Evolutionary conservation across 2,329 filamentous ascomycete species (phyloP).

Genomic region (Torrubiellomyces zombiae): DNA sequence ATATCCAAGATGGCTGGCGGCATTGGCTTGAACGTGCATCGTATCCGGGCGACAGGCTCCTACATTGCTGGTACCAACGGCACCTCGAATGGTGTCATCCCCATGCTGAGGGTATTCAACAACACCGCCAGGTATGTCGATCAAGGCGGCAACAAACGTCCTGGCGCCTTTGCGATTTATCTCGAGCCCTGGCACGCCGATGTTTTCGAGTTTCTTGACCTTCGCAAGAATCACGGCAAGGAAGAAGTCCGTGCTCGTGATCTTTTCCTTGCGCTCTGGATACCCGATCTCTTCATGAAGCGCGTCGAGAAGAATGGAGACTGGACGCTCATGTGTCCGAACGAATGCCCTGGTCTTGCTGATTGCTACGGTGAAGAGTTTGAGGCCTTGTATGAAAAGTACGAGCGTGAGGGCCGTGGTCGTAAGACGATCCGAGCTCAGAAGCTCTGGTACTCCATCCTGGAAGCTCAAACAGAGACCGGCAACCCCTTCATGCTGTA

Average conservation of each 20-base stretch:
- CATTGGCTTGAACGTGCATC: conserved; percentile 91
- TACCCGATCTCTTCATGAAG: conserved; percentile 99
- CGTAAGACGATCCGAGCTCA: conserved; percentile 89
- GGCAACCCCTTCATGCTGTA: conserved; percentile 99
- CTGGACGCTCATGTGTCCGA: conserved; percentile 97
- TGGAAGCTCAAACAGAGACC: conserved; percentile 96
- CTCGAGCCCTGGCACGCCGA: conserved; percentile 98
- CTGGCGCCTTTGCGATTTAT: conserved; percentile 96
- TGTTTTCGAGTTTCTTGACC: conserved; percentile 91
- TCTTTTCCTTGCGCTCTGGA: conserved; percentile 95
- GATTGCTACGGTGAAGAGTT: conserved; percentile 98
- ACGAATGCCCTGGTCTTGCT: conserved; percentile 85
- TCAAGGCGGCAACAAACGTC: conserved; percentile 97
- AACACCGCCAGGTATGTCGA: conserved; percentile 98
- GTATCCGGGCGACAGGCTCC: conserved; percentile 90
- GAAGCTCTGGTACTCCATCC: conserved; percentile 98
- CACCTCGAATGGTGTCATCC: conserved; percentile 90
- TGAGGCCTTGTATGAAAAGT: conserved; percentile 82
- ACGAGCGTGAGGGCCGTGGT: conserved; percentile 75
- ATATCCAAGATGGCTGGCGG: conserved; percentile 99
- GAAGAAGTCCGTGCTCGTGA: conserved; percentile 95
- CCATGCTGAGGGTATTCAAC: conserved; percentile 98
- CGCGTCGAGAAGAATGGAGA: conserved; percentile 91
- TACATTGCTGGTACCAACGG: conserved; percentile 98
- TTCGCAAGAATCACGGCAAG: conserved; percentile 98